Conservation (phyloP, 2,329 filamentous ascomycete species). For the Gnomoniopsis sp. region DNA sequence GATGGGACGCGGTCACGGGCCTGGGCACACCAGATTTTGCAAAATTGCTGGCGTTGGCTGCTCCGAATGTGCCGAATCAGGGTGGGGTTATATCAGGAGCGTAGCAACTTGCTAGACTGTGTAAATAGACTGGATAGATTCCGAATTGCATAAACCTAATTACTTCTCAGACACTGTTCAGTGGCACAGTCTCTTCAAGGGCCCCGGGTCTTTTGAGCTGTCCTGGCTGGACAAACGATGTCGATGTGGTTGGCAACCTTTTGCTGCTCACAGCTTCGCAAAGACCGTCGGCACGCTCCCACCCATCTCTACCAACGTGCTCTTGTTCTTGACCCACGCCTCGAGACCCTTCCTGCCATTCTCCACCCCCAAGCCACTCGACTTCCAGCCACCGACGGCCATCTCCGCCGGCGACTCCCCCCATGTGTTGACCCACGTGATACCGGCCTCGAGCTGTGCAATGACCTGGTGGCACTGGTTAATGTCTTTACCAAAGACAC, state of each 20-base stretch:
- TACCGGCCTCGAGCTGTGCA: slow-evolving; percentile 71
- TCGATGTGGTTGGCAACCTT: too few species aligned
- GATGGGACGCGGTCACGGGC: slow-evolving; percentile 20
- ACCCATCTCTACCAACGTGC: slow-evolving; percentile 79
- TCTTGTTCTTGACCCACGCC: slow-evolving; percentile 84
- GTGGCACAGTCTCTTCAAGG: too few species aligned
- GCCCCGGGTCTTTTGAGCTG: too few species aligned
- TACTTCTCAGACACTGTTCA: too few species aligned
- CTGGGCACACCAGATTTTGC: slow-evolving; percentile 12
- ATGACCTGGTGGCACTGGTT: slow-evolving; percentile 71
- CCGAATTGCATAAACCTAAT: too few species aligned
- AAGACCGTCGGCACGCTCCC: slow-evolving; percentile 70
- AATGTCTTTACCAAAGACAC: slow-evolving; percentile 76
- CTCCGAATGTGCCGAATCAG: background rate
- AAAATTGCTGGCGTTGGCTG: background rate
- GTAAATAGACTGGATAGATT: background rate
- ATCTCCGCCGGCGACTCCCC: slow-evolving; percentile 90
- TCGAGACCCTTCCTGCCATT: slow-evolving; percentile 77
- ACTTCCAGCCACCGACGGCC: slow-evolving; percentile 90
- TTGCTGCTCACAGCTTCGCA: slow-evolving; percentile 57
- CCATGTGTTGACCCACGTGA: slow-evolving; percentile 93
- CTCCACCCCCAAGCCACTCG: slow-evolving; percentile 83
- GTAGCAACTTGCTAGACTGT: background rate
- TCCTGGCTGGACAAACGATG: too few species aligned
- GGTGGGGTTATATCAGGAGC: background rate